phyloP scores from a whole-genome alignment of 768 basidiomycete species.

The Macrolepiota dolichaula region DNA sequence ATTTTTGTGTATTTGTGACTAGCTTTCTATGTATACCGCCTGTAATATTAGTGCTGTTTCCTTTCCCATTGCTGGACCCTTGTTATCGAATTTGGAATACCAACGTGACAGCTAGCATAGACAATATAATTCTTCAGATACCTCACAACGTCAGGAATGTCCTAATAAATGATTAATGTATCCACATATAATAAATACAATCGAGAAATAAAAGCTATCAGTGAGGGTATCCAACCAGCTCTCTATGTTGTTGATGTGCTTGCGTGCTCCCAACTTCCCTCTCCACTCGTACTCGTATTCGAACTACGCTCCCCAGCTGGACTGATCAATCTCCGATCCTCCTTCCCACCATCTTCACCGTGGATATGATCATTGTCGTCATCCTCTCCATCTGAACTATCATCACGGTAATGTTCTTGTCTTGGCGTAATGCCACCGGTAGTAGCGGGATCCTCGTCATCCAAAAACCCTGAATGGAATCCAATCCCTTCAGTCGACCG shows the following conservation, averaged over 20 bases:
- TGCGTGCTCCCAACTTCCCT: slow-evolving; percentile 75
- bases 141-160: not conserved
- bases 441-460: slow-evolving; percentile 62
- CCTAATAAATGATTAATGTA: not conserved
- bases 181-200: slow-evolving; percentile 1
- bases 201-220: not conserved
- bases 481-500: slow-evolving; percentile 38
- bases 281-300: slow-evolving; percentile 50
- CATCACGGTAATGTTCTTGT: slow-evolving; percentile 45
- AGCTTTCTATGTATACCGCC: not conserved
- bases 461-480: slow-evolving; percentile 80
- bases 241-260: slow-evolving; percentile 26
- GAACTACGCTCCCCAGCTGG: slow-evolving; percentile 18
- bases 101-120: not conserved
- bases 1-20: not conserved
- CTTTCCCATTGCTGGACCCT: not conserved
- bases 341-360: not conserved
- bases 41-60: slow-evolving; percentile 4
- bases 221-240: not conserved
- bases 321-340: slow-evolving; percentile 11
- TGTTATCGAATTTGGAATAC: not conserved
- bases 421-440: slow-evolving; percentile 27
- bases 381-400: slow-evolving; percentile 1
- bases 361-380: not conserved
- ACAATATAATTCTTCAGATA: not conserved